These are phyloP conservation scores for Saccharomycopsis hybrid DNA, from an alignment of 1,139 yeast species.

Conservation along the genomic window DNA sequence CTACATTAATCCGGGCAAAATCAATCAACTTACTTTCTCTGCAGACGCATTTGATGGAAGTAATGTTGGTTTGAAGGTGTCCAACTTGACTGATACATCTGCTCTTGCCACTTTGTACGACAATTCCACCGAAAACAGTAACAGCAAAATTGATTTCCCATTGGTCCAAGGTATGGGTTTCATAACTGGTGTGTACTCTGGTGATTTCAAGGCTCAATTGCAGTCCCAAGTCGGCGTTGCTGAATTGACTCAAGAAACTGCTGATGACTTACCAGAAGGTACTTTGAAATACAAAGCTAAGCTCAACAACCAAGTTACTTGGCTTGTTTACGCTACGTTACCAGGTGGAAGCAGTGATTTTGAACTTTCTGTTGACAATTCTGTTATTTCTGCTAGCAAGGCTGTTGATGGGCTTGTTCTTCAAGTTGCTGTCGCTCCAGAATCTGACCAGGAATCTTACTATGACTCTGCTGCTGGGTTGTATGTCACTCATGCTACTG, in stretches of 20 bases:
- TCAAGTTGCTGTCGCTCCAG: conserved; percentile 50
- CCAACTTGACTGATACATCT: conserved; percentile 34
- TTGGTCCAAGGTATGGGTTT: conserved; percentile 65
- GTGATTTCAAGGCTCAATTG: conserved; percentile 44
- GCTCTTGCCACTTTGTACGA: conserved; percentile 34
- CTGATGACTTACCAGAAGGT: conserved; percentile 30
- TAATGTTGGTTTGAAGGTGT: conserved; percentile 32
- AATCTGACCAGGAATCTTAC: conserved; percentile 26
- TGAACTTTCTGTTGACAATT: conserved; percentile 30
- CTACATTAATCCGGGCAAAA: conserved; percentile 46
- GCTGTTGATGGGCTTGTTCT: conserved; percentile 45
- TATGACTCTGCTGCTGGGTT: conserved; percentile 51
- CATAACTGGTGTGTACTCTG: conserved; percentile 56
- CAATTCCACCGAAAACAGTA: conserved; percentile 24
- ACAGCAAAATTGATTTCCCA: conserved; percentile 28
- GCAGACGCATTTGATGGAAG: conserved; percentile 39
- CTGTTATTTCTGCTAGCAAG: conserved; percentile 36
- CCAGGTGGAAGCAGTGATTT: conserved; percentile 37
- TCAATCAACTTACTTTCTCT: conserved; percentile 46
- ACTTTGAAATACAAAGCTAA: conserved; percentile 45
- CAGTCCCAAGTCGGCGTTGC: conserved; percentile 45
- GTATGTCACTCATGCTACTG: conserved; percentile 35
- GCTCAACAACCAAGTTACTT: conserved; percentile 40
- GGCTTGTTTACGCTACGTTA: conserved; percentile 50
- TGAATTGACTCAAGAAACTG: conserved; percentile 33